These are phyloP conservation scores for Aethionema arabicum DNA, from an alignment of 345 rosid species.

Conservation along the genomic window DNA sequence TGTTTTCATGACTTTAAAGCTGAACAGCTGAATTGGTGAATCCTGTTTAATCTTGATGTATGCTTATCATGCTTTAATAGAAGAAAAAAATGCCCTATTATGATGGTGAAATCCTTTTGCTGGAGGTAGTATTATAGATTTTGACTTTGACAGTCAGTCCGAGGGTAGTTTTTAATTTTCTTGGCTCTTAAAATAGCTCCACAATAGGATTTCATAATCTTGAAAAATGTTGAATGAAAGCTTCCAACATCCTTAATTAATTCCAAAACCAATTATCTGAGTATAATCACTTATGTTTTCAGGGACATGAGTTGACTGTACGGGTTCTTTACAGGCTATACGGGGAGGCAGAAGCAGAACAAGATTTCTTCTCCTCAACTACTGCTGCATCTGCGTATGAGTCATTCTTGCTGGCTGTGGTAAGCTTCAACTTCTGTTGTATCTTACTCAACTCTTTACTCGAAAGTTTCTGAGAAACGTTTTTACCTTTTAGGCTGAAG, in stretches of 20 bases:
- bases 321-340: conserved; percentile 91
- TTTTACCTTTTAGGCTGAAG: conserved; percentile 68
- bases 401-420: conserved; percentile 74
- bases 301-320: conserved; percentile 99
- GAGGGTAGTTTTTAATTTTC: conserved; percentile 6
- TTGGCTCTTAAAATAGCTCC: conserved; percentile 7
- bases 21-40: conserved; percentile 9
- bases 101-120: conserved; percentile 17
- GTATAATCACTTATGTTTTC: conserved; percentile 41
- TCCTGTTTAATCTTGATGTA: conserved; percentile 13
- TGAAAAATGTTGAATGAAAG: conserved; percentile 4
- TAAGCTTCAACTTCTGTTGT: conserved; percentile 40
- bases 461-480: conserved; percentile 19
- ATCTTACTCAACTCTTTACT: conserved; percentile 16
- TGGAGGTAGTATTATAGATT: conserved; percentile 4
- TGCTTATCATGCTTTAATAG: conserved; percentile 13
- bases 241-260: conserved; percentile 3
- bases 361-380: conserved; percentile 88
- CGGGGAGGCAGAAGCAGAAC: conserved; percentile 96
- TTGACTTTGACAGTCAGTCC: conserved; percentile 7
- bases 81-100: neutral
- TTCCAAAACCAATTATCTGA: conserved; percentile 11
- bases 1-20: conserved; percentile 10
- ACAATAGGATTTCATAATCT: neutral
- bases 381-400: conserved; percentile 89